Conservation (phyloP, 371 early-diverging fungal species). For the Lichtheimia corymbifera region DNA sequence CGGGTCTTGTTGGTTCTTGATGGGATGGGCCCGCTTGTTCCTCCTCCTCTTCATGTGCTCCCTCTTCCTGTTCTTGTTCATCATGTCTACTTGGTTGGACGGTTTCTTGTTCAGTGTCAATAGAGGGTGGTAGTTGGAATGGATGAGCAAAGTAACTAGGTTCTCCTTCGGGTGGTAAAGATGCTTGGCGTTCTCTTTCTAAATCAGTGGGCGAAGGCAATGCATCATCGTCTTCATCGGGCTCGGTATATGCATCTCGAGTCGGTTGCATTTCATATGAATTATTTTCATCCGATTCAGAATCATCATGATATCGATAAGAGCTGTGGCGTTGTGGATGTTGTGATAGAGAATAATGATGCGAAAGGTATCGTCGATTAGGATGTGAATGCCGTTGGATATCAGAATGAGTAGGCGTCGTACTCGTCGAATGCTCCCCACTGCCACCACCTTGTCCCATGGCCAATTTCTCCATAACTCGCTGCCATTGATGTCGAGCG, state of each 20-base stretch:
- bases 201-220: constrained; percentile 19
- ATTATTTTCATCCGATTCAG: background rate
- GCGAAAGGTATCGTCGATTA: background rate
- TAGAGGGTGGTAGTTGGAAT: constrained; percentile 3
- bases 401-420: background rate
- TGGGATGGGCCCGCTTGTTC: background rate
- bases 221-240: constrained; percentile 12
- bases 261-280: background rate
- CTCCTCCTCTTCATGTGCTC: background rate
- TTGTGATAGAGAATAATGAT: no score
- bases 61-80: background rate
- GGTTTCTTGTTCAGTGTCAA: background rate
- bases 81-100: no score
- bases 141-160: constrained; percentile 25
- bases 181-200: constrained; percentile 6
- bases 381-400: background rate
- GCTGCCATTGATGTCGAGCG: constrained; percentile 36
- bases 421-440: background rate
- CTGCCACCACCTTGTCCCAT: background rate
- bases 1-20: background rate
- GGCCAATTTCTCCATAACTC: constrained; percentile 25
- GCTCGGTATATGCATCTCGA: background rate
- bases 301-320: background rate
- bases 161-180: background rate
- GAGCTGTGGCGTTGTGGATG: background rate